These are phyloP conservation scores for Fusarium nisikadoi DNA, from an alignment of 2,329 filamentous ascomycete genomes.

Conservation along the genomic window DNA sequence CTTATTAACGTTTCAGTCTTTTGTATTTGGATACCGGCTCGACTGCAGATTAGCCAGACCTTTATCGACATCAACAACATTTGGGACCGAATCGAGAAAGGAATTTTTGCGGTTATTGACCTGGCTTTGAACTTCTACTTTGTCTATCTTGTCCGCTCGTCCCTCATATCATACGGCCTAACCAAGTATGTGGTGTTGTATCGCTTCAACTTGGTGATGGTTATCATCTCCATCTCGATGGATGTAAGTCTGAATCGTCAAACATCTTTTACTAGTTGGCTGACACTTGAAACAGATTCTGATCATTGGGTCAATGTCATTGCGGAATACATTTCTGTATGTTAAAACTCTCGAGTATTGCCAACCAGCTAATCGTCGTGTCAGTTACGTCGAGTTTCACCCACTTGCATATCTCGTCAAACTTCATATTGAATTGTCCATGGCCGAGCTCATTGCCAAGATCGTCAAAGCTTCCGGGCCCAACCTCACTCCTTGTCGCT, in stretches of 20 bases:
- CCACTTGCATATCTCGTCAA: conserved; percentile 45
- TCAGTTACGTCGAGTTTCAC: conserved; percentile 42
- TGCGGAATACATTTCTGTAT: conserved; percentile 40
- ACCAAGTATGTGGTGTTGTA: conserved; percentile 60
- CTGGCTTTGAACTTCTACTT: conserved; percentile 60
- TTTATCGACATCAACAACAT: conserved; percentile 57
- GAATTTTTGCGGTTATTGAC: conserved; percentile 59
- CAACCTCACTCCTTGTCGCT: conserved; percentile 30
- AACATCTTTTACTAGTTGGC: neutral
- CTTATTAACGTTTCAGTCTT: conserved; percentile 61
- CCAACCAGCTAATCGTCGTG: neutral
- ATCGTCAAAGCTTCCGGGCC: conserved; percentile 40
- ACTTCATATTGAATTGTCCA: conserved; percentile 43
- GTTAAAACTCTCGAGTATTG: neutral
- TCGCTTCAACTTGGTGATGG: conserved; percentile 48
- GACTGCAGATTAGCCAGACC: conserved; percentile 52
- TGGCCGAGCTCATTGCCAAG: conserved; percentile 44
- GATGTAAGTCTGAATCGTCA: conserved; percentile 35
- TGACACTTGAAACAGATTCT: conserved; percentile 31
- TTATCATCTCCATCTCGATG: conserved; percentile 45
- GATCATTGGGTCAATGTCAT: conserved; percentile 42
- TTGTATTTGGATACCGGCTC: conserved; percentile 62
- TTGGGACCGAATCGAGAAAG: conserved; percentile 63
- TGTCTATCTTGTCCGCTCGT: conserved; percentile 54
- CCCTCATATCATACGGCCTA: conserved; percentile 59